Evolutionary conservation across 2,329 filamentous ascomycete species (phyloP), one percentile per base, ranked within the genome.

Genomic region (Trichoderma sp.): DNA sequence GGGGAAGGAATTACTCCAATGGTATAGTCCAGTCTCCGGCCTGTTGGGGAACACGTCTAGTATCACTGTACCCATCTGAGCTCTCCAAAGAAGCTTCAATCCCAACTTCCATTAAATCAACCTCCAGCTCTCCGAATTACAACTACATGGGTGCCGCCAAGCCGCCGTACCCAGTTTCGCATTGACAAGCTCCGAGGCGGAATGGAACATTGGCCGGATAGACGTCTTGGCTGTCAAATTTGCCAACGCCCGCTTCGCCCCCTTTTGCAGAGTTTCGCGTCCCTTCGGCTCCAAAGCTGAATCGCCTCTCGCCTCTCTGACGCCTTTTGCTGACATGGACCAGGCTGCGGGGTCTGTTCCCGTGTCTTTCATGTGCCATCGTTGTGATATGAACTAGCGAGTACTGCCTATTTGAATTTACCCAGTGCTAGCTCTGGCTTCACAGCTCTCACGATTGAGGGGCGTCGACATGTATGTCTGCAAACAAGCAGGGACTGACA

Each of bases 271-370:
- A 22, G 5, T 63, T 17, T 9, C n/a, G 45, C 29, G 25, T 27
- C 32, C 25, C 13, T 25, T 15, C 19, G 22, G 42, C 17, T n/a
- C 39, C 42, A n/a, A 19, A 48, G 19, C 42, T 12, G 42, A n/a
- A 22, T 22, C 48, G 48, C 48, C 48, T 52, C 22, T 52, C 22
- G 19, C 19, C 15, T 19, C 48, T 17, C 19, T 17, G 42, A 35
- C 32, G 58, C 58, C 42, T 61, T 61, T 61, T 61, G n/a, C 58
- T 52, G 58, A 61, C 58, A 50, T 61, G 58, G 58, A 34, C 9
- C 22, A 29, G 22, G 32, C 45, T 61, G 29, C 19, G 58, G 58
- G 27, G 42, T 34, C 4, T 32, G 1, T 19, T 35, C 10, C 17
- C 39, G 27, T 19, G 10, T 34, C 34, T 22, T 22, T 37, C 32